A percentile compares a stretch with the other conserved stretches of the same genome.
These are phyloP conservation scores for Cyberlindnera meyerae DNA, from an alignment of 805 yeast genomes.

Conservation along the genomic window DNA sequence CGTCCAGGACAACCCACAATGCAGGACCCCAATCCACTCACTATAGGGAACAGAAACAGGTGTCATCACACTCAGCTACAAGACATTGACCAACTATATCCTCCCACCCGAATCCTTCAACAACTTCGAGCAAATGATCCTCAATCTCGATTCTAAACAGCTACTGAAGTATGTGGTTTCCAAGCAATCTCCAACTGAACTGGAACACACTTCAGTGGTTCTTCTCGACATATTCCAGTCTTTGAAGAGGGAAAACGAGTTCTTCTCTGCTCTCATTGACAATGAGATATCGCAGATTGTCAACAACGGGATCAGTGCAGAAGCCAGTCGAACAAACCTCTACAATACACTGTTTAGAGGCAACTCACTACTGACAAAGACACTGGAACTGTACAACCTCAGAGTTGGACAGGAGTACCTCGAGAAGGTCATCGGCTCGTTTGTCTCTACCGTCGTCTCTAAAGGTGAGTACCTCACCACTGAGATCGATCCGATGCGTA, in stretches of 20 bases:
- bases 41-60: conserved; percentile 45
- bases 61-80: conserved; percentile 47
- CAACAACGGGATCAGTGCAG: not conserved
- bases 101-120: conserved; percentile 57
- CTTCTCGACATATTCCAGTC: conserved; percentile 73
- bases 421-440: conserved; percentile 65
- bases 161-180: conserved; percentile 40
- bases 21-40: conserved; percentile 40
- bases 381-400: conserved; percentile 71
- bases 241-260: conserved; percentile 58
- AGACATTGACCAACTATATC: conserved; percentile 48
- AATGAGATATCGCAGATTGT: conserved; percentile 43
- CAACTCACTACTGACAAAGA: conserved; percentile 73
- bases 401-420: conserved; percentile 77
- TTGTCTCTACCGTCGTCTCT: conserved; percentile 50
- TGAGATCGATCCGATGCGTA: conserved; percentile 76
- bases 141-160: conserved; percentile 46
- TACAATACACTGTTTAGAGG: conserved; percentile 76
- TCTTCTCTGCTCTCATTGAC: conserved; percentile 68
- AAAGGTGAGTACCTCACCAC: conserved; percentile 37
- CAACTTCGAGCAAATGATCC: conserved; percentile 57
- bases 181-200: conserved; percentile 30
- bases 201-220: conserved; percentile 54
- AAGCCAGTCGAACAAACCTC: conserved; percentile 31
- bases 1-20: conserved; percentile 12